These are phyloP conservation scores for Backusella westeae DNA, from an alignment of 192 early-diverging fungal species.

Conservation along the genomic window DNA sequence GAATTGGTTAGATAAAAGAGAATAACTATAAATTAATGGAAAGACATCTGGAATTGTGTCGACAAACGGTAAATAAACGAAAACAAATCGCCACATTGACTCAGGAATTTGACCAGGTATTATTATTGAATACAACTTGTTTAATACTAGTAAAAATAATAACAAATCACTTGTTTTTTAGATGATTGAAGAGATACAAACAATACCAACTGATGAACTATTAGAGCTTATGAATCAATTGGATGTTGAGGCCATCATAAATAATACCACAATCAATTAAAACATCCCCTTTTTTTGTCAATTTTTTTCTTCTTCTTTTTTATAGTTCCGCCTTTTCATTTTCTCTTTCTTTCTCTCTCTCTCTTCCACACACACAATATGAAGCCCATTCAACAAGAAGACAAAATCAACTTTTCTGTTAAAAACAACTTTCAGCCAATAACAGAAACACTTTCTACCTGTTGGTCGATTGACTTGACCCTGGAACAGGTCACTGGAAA, in stretches of 20 bases:
- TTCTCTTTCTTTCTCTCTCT: not conserved
- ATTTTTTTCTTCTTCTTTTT: not conserved
- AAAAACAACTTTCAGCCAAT: conserved; percentile 1
- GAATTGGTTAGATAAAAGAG: not conserved
- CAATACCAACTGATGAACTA: not conserved
- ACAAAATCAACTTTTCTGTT: not conserved
- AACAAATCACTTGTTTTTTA: not conserved
- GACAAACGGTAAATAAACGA: not conserved
- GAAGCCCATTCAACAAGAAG: not conserved
- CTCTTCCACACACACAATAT: not conserved
- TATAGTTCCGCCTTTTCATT: not conserved
- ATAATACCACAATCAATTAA: not conserved
- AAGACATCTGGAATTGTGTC: not conserved
- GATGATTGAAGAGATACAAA: not conserved
- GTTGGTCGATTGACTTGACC: not conserved
- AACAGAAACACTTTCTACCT: not conserved
- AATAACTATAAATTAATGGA: not conserved
- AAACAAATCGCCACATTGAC: not conserved
- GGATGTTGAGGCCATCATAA: not conserved
- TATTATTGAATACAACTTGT: not conserved
- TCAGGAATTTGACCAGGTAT: not conserved
- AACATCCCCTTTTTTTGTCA: not conserved
- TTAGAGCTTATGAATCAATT: not conserved
- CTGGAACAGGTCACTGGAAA: not conserved
- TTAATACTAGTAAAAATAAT: not conserved